These are phyloP conservation scores for Macrocybe gigantea DNA, from an alignment of 768 basidiomycete species.

Conservation along the genomic window DNA sequence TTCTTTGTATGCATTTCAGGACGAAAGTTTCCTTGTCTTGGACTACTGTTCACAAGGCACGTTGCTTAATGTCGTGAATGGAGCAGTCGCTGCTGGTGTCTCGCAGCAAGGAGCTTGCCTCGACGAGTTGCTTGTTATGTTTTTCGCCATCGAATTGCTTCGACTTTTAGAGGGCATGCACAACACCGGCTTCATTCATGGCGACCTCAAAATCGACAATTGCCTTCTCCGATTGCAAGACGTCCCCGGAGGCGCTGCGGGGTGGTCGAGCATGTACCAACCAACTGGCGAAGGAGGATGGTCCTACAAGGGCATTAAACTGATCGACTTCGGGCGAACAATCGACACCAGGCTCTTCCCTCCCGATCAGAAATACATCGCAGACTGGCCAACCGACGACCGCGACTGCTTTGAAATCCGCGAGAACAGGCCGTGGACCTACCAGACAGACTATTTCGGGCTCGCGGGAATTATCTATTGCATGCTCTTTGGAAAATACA, in stretches of 20 bases:
- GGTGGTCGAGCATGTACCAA: slow-evolving; percentile 75
- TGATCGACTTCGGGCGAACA: slow-evolving; percentile 97
- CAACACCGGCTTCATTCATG: slow-evolving; percentile 82
- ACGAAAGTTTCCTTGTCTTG: slow-evolving; percentile 88
- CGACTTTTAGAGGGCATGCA: slow-evolving; percentile 82
- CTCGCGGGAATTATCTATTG: slow-evolving; percentile 91
- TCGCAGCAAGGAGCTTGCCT: slow-evolving; percentile 76
- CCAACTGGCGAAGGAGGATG: slow-evolving; percentile 80
- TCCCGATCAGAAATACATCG: slow-evolving; percentile 68
- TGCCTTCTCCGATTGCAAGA: slow-evolving; percentile 91
- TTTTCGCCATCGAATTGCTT: slow-evolving; percentile 90
- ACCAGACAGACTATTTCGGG: slow-evolving; percentile 96
- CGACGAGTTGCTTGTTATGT: slow-evolving; percentile 91
- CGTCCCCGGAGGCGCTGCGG: slow-evolving; percentile 60
- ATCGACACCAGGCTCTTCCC: slow-evolving; percentile 86
- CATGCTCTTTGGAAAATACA: slow-evolving; percentile 95
- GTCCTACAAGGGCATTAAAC: slow-evolving; percentile 78
- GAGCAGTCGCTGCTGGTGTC: slow-evolving; percentile 67
- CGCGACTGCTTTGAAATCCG: slow-evolving; percentile 91
- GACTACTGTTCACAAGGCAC: slow-evolving; percentile 90
- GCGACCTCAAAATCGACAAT: slow-evolving; percentile 99
- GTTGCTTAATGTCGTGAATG: slow-evolving; percentile 88
- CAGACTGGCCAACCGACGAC: slow-evolving; percentile 86
- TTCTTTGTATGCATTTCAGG: slow-evolving; percentile 75
- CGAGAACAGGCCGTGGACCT: slow-evolving; percentile 83